Percentiles rank a stretch among this genome's conserved stretches.
Conservation (phyloP, 2,329 filamentous ascomycete species). For the Cladosporium sp. region DNA sequence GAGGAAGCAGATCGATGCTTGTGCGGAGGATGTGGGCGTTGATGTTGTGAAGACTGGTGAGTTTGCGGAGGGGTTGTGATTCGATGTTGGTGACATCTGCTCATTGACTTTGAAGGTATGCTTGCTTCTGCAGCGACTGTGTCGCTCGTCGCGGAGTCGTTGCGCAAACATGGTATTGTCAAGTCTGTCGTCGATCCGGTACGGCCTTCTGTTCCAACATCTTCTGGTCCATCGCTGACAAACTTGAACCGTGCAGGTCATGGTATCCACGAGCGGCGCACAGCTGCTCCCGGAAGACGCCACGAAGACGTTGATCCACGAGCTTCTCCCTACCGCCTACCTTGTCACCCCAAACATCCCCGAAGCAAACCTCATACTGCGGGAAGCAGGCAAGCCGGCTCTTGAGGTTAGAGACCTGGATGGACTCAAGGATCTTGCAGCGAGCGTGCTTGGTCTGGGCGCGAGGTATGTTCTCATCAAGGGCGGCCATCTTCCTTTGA, state of each 20-base stretch:
- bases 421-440: slow-evolving; percentile 66
- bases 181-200: slow-evolving; percentile 71
- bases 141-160: slow-evolving; percentile 59
- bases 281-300: slow-evolving; percentile 62
- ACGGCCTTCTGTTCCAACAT: slow-evolving; percentile 26
- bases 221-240: neutral
- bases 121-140: slow-evolving; percentile 69
- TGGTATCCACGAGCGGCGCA: slow-evolving; percentile 80
- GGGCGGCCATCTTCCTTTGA: slow-evolving; percentile 82
- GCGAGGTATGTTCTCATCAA: slow-evolving; percentile 81
- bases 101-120: slow-evolving; percentile 58
- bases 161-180: slow-evolving; percentile 54
- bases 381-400: slow-evolving; percentile 43
- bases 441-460: slow-evolving; percentile 61
- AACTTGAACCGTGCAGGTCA: slow-evolving; percentile 59
- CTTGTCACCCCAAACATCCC: slow-evolving; percentile 74
- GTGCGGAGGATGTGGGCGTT: slow-evolving; percentile 75
- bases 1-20: slow-evolving; percentile 77
- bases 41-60: slow-evolving; percentile 89
- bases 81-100: neutral
- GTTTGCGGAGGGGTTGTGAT: too few relatives aligned
- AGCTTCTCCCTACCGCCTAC: slow-evolving; percentile 61
- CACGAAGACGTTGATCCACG: slow-evolving; percentile 54
- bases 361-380: slow-evolving; percentile 63
- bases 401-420: slow-evolving; percentile 53